Conservation (phyloP, 2,329 filamentous ascomycete genomes). For the Cladosporium phlei region DNA sequence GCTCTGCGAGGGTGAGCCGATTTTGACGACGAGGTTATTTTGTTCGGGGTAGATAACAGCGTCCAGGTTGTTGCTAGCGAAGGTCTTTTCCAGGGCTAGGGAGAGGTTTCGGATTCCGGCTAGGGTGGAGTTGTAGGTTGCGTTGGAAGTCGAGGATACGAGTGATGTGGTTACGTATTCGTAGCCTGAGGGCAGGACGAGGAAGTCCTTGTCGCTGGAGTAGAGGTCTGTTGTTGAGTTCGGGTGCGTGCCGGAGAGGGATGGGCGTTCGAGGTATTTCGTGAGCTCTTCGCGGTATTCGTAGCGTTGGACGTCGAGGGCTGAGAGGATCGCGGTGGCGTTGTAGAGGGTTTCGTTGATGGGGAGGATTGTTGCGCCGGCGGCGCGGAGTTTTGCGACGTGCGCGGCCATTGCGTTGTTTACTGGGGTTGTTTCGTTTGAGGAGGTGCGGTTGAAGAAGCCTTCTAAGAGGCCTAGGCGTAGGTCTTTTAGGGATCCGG, state of each 20-base stretch:
- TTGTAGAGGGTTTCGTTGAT: slow-evolving; percentile 50
- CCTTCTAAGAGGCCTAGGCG: slow-evolving; percentile 50
- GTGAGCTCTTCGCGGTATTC: slow-evolving; percentile 56
- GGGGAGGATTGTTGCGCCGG: slow-evolving; percentile 49
- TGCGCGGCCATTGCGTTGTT: slow-evolving; percentile 49
- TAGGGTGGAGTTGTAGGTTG: slow-evolving; percentile 44
- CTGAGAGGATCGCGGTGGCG: slow-evolving; percentile 42
- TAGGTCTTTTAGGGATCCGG: slow-evolving; percentile 35
- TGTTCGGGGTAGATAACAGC: slow-evolving; percentile 62
- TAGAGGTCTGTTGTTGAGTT: slow-evolving; percentile 48
- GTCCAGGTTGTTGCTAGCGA: slow-evolving; percentile 48
- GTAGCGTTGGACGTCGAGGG: slow-evolving; percentile 56
- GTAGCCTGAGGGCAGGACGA: slow-evolving; percentile 58
- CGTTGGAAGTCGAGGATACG: slow-evolving; percentile 48
- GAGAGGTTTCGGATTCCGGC: slow-evolving; percentile 51
- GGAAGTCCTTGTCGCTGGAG: slow-evolving; percentile 46
- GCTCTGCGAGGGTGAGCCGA: slow-evolving; percentile 54
- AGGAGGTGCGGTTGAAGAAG: slow-evolving; percentile 53
- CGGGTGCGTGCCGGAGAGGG: slow-evolving; percentile 42
- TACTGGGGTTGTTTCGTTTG: slow-evolving; percentile 53
- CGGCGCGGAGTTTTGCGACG: slow-evolving; percentile 41
- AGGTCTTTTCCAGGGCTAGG: slow-evolving; percentile 46
- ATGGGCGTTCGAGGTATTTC: slow-evolving; percentile 48
- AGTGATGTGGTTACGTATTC: slow-evolving; percentile 49
- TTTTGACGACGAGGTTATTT: slow-evolving; percentile 56